These are phyloP conservation scores for Leccinum uliginosum DNA, from an alignment of 768 basidiomycete species.

Conservation along the genomic window DNA sequence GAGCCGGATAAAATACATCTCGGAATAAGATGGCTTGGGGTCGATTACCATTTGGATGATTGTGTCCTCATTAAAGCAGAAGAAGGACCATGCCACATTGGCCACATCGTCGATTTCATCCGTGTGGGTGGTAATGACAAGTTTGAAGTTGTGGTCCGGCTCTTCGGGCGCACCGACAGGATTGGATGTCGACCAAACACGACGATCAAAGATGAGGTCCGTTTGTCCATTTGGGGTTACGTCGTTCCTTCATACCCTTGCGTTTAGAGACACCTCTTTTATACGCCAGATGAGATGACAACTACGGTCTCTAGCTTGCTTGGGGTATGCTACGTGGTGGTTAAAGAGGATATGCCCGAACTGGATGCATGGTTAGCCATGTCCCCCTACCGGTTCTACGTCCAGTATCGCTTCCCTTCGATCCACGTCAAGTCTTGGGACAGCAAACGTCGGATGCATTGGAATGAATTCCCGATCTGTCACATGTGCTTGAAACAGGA, in stretches of 20 bases:
- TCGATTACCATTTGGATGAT: constrained; percentile 57
- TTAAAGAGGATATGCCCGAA: constrained; percentile 29
- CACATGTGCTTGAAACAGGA: constrained; percentile 35
- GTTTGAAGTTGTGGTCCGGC: constrained; percentile 31
- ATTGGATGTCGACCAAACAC: constrained; percentile 35
- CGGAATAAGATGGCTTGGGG: constrained; percentile 45
- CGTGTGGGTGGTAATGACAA: constrained; percentile 13
- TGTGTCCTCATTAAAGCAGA: constrained; percentile 49
- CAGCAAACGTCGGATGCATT: constrained; percentile 28
- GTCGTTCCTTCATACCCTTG: not conserved
- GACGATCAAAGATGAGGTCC: constrained; percentile 55
- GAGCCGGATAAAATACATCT: constrained; percentile 28
- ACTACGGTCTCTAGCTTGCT: constrained; percentile 40
- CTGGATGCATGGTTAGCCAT: constrained; percentile 45
- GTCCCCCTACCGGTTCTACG: constrained; percentile 57
- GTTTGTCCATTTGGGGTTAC: not conserved
- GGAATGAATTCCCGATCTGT: constrained; percentile 43
- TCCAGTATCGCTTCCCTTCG: constrained; percentile 46
- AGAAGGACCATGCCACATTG: constrained; percentile 53
- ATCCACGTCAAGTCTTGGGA: constrained; percentile 38
- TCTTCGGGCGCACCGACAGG: constrained; percentile 49
- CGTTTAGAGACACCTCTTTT: constrained; percentile 55
- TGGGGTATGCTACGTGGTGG: constrained; percentile 45
- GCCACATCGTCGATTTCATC: constrained; percentile 41
- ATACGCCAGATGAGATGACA: constrained; percentile 44